Base-by-base conservation (phyloP, 306 rosid species). In the Rosa multiflora region DNA sequence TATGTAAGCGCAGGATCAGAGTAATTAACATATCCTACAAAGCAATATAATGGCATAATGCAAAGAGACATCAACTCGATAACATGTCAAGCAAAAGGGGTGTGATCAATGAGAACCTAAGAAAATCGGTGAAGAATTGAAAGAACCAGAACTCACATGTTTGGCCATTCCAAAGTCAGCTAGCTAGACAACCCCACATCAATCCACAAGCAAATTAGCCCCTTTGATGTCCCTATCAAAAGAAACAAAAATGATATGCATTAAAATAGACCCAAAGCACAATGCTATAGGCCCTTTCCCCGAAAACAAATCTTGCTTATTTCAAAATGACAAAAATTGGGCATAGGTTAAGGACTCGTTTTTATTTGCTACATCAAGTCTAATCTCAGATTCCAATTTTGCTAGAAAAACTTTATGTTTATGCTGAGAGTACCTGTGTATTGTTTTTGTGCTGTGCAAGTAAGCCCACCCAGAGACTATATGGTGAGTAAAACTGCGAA, bases 131-230 rank as follows among this genome's bases (percentile, higher is more conserved):
- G 72, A 17, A 70, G 32, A 75, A n/a, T n/a, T n/a, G n/a, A n/a
- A 53, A 59, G 39, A 78, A 69, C 40, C 37, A 75, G 12, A 39
- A 90, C 97, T 90, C 82, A 96, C 99, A 79, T 90, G 98, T 77
- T 96, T 93, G 75, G 99, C 92, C 99, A 96, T 96, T 79, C 99
- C 99, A 89, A 96, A 96, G 83, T 96, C 99, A 40, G 99, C 94
- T 73, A 96, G 96, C 89, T 96, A 91, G 80, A 96, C 98, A 76
- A 91, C 97, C 69, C 99, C 99, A 59, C 83, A 70, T 71, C 97
- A 91, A 86, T 96, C 98, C 73, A 96, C 99, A 72, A 96, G 97
- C 89, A 96, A 87, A 86, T 96, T 96, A 62, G 98, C 98, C 67
- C 99, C 99, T 76, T 93, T 96, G 80, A 96, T 93, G 86, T 96